phyloP scores from a whole-genome alignment of 2,329 filamentous ascomycete genomes.

The Arthrinium puccinioides region DNA sequence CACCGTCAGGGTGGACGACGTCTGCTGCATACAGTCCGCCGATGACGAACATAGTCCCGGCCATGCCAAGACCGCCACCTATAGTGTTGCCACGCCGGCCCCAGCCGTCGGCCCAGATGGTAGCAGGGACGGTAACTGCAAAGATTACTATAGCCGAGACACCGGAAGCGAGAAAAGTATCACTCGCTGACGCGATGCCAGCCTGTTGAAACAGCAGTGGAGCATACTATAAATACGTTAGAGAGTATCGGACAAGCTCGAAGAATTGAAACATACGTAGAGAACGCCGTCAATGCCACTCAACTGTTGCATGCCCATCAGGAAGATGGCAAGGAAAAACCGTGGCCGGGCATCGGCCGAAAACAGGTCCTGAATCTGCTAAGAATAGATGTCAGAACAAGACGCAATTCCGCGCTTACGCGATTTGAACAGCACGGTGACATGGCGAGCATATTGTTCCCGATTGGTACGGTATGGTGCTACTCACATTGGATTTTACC shows the following conservation, averaged over 20 bases:
- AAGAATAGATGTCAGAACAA: too few species aligned
- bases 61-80: conserved; percentile 42
- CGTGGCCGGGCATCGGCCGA: conserved; percentile 31
- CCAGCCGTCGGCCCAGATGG: conserved; percentile 48
- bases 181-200: conserved; percentile 39
- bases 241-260: too few species aligned
- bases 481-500: not conserved
- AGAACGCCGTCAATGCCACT: conserved; percentile 55
- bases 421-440: too few species aligned
- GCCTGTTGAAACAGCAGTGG: conserved; percentile 53
- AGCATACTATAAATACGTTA: too few species aligned
- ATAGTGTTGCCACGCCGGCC: conserved; percentile 47
- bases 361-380: too few species aligned
- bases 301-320: conserved; percentile 53
- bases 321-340: conserved; percentile 46
- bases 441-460: too few species aligned
- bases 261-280: too few species aligned
- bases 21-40: conserved; percentile 41
- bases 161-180: conserved; percentile 17
- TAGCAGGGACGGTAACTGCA: conserved; percentile 25
- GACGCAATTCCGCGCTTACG: too few species aligned
- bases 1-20: conserved; percentile 26
- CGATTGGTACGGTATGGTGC: too few species aligned
- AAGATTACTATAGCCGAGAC: conserved; percentile 19
- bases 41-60: conserved; percentile 44